Evolutionary conservation across 495 filamentous ascomycete species (phyloP).

Genomic region (Talaromyces thailandensis): DNA sequence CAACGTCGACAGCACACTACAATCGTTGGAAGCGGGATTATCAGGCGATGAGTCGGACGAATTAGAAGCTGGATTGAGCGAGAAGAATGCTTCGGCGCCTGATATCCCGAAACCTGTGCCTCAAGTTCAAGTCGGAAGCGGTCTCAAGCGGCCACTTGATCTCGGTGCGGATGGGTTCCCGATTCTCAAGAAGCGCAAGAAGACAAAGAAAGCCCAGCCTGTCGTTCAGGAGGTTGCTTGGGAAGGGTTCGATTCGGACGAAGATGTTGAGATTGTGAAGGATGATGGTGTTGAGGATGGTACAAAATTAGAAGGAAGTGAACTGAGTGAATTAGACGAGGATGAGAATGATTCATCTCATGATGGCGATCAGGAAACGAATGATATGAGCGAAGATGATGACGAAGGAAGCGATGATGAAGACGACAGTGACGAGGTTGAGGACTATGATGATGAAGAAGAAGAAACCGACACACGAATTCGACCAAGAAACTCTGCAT

Average conservation of each 20-base stretch:
- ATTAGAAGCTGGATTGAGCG: slow-evolving; percentile 13
- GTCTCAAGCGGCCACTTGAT: slow-evolving; percentile 80
- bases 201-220: slow-evolving; percentile 21
- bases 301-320: neutral
- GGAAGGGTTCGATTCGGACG: slow-evolving; percentile 50
- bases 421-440: slow-evolving; percentile 15
- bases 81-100: neutral
- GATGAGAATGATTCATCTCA: slow-evolving; percentile 11
- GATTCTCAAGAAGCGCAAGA: slow-evolving; percentile 62
- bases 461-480: slow-evolving; percentile 20
- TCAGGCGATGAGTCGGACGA: slow-evolving; percentile 31
- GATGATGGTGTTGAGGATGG: slow-evolving; percentile 10
- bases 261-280: slow-evolving; percentile 11
- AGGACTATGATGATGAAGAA: slow-evolving; percentile 18
- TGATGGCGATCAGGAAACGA: slow-evolving; percentile 2
- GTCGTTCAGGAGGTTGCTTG: slow-evolving; percentile 41
- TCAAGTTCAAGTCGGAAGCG: slow-evolving; percentile 52
- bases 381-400: slow-evolving; percentile 10
- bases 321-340: neutral
- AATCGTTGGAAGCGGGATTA: slow-evolving; percentile 12
- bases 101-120: slow-evolving; percentile 10
- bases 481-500: slow-evolving; percentile 54
- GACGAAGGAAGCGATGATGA: slow-evolving; percentile 16
- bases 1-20: neutral
- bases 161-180: slow-evolving; percentile 68